Evolutionary conservation across 768 basidiomycete genomes (phyloP).

Genomic region (Mycena venus): DNA sequence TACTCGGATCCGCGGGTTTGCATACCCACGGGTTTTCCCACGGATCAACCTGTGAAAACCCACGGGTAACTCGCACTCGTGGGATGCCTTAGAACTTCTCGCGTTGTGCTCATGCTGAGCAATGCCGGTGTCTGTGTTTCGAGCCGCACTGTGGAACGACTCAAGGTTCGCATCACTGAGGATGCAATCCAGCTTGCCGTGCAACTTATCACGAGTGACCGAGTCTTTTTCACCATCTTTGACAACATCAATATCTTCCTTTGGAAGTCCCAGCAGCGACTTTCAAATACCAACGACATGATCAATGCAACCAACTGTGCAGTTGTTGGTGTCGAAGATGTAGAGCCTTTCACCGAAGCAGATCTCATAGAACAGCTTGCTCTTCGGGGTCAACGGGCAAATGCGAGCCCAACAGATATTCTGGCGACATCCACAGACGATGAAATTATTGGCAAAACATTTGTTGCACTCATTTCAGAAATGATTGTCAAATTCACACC

Average conservation of each 20-base stretch:
- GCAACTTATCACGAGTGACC: constrained; percentile 38
- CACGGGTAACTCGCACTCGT: no score
- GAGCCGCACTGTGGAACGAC: constrained; percentile 39
- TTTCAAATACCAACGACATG: no score
- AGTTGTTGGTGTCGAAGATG: constrained; percentile 26
- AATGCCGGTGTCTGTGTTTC: constrained; percentile 44
- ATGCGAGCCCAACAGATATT: constrained; percentile 35
- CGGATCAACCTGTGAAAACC: no score
- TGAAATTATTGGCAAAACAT: constrained; percentile 20
- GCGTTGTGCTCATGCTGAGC: constrained; percentile 42
- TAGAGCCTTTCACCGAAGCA: no score
- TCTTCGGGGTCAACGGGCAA: constrained; percentile 29
- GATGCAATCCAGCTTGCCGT: constrained; percentile 39
- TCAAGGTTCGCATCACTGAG: constrained; percentile 41
- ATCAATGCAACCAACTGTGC: no score
- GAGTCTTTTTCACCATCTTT: constrained; percentile 33
- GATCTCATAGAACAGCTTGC: constrained; percentile 29
- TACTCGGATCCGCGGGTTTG: no score
- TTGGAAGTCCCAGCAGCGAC: no score
- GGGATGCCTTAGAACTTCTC: no score
- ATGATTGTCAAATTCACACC: constrained; percentile 31
- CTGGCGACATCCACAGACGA: constrained; percentile 33
- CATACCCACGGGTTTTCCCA: no score
- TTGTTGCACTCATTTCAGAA: constrained; percentile 23
- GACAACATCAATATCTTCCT: no score